A percentile compares a stretch with the other conserved stretches of the same genome.
These are phyloP conservation scores for Drechslerella stenobrocha DNA, from an alignment of 2,329 filamentous ascomycete genomes.

Conservation along the genomic window DNA sequence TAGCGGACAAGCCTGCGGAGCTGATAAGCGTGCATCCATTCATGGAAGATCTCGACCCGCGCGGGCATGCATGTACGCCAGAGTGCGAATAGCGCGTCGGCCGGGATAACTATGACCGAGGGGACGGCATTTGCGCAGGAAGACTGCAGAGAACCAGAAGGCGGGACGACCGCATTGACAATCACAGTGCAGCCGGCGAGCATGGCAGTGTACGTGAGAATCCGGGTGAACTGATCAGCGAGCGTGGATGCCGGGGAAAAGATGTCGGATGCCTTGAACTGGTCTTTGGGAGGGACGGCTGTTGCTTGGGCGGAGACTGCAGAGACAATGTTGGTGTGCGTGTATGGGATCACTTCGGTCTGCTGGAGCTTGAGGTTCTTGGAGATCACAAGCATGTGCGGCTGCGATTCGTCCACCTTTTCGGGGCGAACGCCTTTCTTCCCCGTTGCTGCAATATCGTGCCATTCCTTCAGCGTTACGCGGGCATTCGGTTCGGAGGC, in stretches of 20 bases:
- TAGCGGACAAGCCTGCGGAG: slow-evolving; percentile 68
- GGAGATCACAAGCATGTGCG: slow-evolving; percentile 39
- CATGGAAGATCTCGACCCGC: slow-evolving; percentile 66
- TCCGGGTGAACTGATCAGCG: slow-evolving; percentile 75
- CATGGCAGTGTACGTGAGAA: slow-evolving; percentile 77
- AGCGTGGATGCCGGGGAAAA: slow-evolving; percentile 84
- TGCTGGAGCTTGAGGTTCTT: slow-evolving; percentile 56
- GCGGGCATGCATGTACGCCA: slow-evolving; percentile 66
- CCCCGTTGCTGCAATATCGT: slow-evolving; percentile 70
- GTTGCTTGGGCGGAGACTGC: slow-evolving; percentile 77
- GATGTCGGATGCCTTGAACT: slow-evolving; percentile 73
- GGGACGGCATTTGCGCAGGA: slow-evolving; percentile 76
- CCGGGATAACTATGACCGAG: slow-evolving; percentile 78
- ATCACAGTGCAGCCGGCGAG: slow-evolving; percentile 83
- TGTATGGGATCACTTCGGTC: slow-evolving; percentile 78
- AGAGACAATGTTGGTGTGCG: slow-evolving; percentile 79
- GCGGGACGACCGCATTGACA: slow-evolving; percentile 82
- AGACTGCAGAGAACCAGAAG: slow-evolving; percentile 69
- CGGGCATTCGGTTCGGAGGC: slow-evolving; percentile 58
- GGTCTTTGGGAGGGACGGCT: slow-evolving; percentile 73
- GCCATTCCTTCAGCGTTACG: slow-evolving; percentile 87
- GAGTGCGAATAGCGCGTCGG: slow-evolving; percentile 70
- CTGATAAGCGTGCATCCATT: slow-evolving; percentile 71
- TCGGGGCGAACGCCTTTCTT: slow-evolving; percentile 68
- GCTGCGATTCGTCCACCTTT: slow-evolving; percentile 56